These are phyloP conservation scores for Endogone sp. DNA, from an alignment of 192 early-diverging fungal species.

Conservation along the genomic window DNA sequence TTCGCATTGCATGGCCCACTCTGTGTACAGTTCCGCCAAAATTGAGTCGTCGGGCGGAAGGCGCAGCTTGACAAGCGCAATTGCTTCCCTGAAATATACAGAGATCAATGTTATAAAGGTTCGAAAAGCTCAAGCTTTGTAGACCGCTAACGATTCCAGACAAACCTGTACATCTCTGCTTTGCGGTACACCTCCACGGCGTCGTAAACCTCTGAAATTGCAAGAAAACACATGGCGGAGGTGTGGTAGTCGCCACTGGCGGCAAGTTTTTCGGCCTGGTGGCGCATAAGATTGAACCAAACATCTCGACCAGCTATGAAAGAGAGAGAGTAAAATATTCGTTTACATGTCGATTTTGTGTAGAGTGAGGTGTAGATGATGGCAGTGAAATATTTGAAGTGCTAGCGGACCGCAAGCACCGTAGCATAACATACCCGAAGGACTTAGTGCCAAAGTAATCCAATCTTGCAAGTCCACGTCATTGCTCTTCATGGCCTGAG, in stretches of 20 bases:
- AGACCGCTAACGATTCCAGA: no score
- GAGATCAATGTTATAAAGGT: background rate
- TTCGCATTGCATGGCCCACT: slow-evolving; percentile 17
- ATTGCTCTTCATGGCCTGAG: slow-evolving; percentile 1
- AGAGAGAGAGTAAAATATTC: background rate
- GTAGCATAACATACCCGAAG: slow-evolving; percentile 34
- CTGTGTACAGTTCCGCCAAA: slow-evolving; percentile 15
- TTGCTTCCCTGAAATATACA: slow-evolving; percentile 23
- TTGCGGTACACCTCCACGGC: slow-evolving; percentile 40
- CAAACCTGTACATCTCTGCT: slow-evolving; percentile 31
- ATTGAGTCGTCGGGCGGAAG: slow-evolving; percentile 20
- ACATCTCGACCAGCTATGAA: slow-evolving; percentile 34
- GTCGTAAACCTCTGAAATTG: slow-evolving; percentile 34
- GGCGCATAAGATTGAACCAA: slow-evolving; percentile 34
- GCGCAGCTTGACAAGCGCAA: slow-evolving; percentile 24
- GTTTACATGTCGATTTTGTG: background rate
- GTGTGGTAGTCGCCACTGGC: slow-evolving; percentile 29
- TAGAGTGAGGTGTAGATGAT: no score
- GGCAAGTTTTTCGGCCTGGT: slow-evolving; percentile 35
- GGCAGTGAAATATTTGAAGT: no score
- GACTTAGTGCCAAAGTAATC: slow-evolving; percentile 45
- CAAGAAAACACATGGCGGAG: slow-evolving; percentile 36
- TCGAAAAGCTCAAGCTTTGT: no score
- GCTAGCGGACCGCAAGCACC: background rate
- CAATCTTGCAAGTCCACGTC: slow-evolving; percentile 36